Evolutionary conservation across 1,284 basidiomycete genomes (phyloP).

Genomic region (Cryptococcus floricola): DNA sequence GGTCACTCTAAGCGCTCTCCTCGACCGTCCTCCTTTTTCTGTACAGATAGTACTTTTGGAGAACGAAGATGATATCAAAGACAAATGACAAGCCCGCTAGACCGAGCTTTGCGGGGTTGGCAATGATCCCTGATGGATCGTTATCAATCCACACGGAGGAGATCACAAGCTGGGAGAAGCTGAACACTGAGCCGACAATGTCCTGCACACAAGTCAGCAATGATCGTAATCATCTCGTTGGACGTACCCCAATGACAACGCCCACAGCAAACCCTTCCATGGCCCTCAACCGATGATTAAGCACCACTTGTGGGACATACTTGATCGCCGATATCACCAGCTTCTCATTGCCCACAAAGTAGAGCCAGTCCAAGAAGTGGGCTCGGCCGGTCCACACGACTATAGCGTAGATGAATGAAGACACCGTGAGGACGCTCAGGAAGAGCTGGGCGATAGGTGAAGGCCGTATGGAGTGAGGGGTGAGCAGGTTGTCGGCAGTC

Average conservation of each 20-base stretch:
- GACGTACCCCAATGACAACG: slow-evolving; percentile 37
- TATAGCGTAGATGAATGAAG: slow-evolving; percentile 17
- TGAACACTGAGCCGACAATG: slow-evolving; percentile 41
- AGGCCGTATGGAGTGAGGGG: slow-evolving; percentile 15
- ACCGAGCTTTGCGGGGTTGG: slow-evolving; percentile 48
- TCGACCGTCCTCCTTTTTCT: slow-evolving; percentile 1
- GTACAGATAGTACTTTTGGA: slow-evolving; percentile 36
- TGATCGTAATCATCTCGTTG: neutral
- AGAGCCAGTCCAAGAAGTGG: slow-evolving; percentile 45
- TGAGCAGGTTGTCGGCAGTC: neutral
- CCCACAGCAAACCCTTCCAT: slow-evolving; percentile 42
- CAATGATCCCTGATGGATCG: slow-evolving; percentile 42
- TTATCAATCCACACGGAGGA: slow-evolving; percentile 38
- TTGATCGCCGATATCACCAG: slow-evolving; percentile 42
- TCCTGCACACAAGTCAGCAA: slow-evolving; percentile 28
- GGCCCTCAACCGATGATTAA: slow-evolving; percentile 40
- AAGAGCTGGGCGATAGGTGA: slow-evolving; percentile 23
- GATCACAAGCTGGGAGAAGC: slow-evolving; percentile 46
- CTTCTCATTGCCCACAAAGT: slow-evolving; percentile 43
- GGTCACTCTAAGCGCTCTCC: neutral
- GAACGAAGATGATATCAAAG: slow-evolving; percentile 36
- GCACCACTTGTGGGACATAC: slow-evolving; percentile 45
- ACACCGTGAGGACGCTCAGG: slow-evolving; percentile 23
- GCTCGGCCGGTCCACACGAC: slow-evolving; percentile 27
- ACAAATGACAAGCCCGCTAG: slow-evolving; percentile 31